A percentile compares a stretch with the other conserved stretches of the same genome.
phyloP scores from a whole-genome alignment of 352 stramenopile genomes.

The Globisporangium abappressorium region DNA sequence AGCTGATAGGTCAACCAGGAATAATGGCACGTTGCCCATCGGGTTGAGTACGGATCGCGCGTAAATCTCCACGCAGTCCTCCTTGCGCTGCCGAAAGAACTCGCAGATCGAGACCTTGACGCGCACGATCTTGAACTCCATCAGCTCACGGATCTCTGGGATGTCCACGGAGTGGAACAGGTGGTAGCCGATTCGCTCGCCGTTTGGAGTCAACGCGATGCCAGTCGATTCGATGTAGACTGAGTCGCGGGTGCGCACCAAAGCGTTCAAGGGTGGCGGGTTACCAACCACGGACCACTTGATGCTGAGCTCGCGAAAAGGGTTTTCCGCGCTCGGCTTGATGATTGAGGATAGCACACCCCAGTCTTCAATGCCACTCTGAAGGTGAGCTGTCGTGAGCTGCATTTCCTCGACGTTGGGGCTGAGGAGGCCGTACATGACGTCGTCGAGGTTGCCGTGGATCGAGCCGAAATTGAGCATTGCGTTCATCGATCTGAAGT shows the following conservation, averaged over 20 bases:
- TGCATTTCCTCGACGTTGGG: too few relatives aligned
- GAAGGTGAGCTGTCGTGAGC: too few relatives aligned
- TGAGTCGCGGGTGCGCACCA: conserved; percentile 55
- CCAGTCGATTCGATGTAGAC: conserved; percentile 58
- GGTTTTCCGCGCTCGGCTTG: conserved; percentile 32
- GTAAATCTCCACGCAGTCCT: conserved; percentile 35
- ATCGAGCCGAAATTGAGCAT: too few relatives aligned
- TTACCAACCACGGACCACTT: conserved; percentile 54
- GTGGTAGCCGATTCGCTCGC: conserved; percentile 55
- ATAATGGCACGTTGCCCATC: background rate
- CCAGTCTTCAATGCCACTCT: conserved; percentile 35
- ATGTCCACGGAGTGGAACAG: conserved; percentile 42
- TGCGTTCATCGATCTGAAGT: too few relatives aligned
- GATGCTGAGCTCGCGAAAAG: conserved; percentile 40
- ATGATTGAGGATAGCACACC: conserved; percentile 37
- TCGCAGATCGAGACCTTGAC: conserved; percentile 37
- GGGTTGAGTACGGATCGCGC: conserved; percentile 12
- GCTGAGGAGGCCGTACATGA: too few relatives aligned
- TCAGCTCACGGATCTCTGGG: conserved; percentile 33
- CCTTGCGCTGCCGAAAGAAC: conserved; percentile 31
- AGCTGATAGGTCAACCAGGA: background rate
- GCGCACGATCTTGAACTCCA: conserved; percentile 29
- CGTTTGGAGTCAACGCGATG: conserved; percentile 27
- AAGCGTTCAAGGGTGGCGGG: conserved; percentile 26
- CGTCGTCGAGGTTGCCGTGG: too few relatives aligned